Base-by-base conservation (phyloP, 495 filamentous ascomycete genomes). In the Penicillium diatomitis region DNA sequence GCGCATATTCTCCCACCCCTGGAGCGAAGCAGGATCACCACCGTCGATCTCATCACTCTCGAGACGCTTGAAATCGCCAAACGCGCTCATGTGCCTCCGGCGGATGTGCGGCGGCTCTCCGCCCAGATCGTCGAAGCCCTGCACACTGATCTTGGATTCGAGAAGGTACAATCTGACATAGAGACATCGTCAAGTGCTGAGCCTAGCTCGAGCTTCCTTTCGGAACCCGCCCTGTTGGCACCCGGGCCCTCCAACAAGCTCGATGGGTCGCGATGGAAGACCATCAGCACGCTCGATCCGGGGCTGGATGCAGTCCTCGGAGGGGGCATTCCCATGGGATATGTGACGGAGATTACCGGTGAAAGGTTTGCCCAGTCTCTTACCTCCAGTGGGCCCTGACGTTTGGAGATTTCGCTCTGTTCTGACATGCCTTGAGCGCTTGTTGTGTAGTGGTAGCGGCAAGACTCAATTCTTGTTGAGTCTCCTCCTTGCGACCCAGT, bases 401-500 rank as follows among this genome's bases (percentile, higher is more conserved):
- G 20, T 20, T 20, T 20, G 20, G 20, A 20, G 20, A 20, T 20
- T 20, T 2, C 20, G 20, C 2, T 20, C 20, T 20, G 38, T 8
- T 49, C 47, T 68, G 54, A 68, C 66, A 32, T 12, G 37, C 28
- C 2, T 29, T n/a, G n/a, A 37, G 5, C 32, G 32, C 32, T 7
- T 46, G 8, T 31, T 51, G 20, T 48, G 1, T 57, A 84, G 88
- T 66, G 92, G 90, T 58, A 85, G 86, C 55, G 92, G 92, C 59
- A 98, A 98, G 74, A 96, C 94, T 10, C 94, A 98, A 65, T 83
- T 96, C 67, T 86, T 96, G 20, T 84, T 96, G 27, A 84, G 81
- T 34, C 79, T 98, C 29, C 82, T 90, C 35, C 79, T 96, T 32
- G 76, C 89, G 9, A 78, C 78, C 8, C 92, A 97, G 61, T 85